phyloP scores from a whole-genome alignment of 2,329 filamentous ascomycete species.

The Fusarium sp. region DNA sequence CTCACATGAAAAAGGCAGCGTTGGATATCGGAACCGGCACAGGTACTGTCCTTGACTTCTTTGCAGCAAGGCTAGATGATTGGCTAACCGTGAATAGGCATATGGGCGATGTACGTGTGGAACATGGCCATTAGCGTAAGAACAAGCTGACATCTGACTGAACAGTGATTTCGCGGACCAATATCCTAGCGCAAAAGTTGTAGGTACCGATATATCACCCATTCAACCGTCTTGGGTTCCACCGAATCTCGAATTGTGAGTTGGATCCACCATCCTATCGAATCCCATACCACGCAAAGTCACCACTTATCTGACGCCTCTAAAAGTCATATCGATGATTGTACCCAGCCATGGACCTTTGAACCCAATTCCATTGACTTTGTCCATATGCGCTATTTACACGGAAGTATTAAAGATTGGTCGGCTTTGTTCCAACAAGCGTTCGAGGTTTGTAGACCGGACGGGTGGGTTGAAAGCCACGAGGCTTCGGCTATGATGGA shows the following conservation, averaged over 20 bases:
- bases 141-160: neutral
- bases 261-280: neutral
- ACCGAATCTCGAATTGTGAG: conserved; percentile 44
- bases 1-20: neutral
- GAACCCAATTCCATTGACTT: conserved; percentile 60
- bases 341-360: conserved; percentile 45
- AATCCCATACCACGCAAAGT: too few species aligned
- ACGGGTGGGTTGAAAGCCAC: conserved; percentile 55
- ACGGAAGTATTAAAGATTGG: conserved; percentile 67
- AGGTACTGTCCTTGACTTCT: neutral
- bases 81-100: neutral
- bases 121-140: neutral
- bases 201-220: conserved; percentile 67
- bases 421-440: conserved; percentile 61
- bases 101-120: conserved; percentile 10
- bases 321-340: conserved; percentile 40
- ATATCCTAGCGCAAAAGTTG: conserved; percentile 56
- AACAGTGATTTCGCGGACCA: conserved; percentile 61
- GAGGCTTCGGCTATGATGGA: conserved; percentile 39
- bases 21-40: conserved; percentile 35
- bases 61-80: too few species aligned
- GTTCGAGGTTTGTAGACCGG: conserved; percentile 64
- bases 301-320: fast-evolving
- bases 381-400: conserved; percentile 67
- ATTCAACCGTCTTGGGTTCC: too few species aligned